Percentiles rank a stretch among this genome's conserved stretches.
Evolutionary conservation across 2,329 filamentous ascomycete genomes (phyloP).

Genomic region (Chaetomium olivaceum): DNA sequence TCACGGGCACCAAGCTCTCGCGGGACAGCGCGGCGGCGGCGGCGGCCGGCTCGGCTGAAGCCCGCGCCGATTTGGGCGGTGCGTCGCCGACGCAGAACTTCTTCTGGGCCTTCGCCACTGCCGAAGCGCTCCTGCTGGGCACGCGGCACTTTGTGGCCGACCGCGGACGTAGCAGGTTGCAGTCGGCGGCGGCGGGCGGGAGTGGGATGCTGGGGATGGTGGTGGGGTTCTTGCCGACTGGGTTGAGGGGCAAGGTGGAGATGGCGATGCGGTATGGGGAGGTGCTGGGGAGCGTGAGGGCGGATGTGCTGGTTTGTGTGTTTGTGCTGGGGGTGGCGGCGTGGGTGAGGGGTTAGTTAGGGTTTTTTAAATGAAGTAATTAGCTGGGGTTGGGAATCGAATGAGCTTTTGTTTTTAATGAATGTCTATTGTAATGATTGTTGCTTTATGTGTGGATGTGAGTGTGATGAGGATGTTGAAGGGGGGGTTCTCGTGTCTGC

Average conservation of each 20-base stretch:
- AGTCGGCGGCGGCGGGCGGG: constrained; percentile 40
- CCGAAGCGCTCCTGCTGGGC: constrained; percentile 71
- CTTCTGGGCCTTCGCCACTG: constrained; percentile 80
- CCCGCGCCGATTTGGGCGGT: neutral
- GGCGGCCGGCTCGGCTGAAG: constrained; percentile 13
- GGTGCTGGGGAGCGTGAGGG: constrained; percentile 70
- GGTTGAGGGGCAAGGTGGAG: constrained; percentile 61
- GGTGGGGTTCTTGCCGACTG: constrained; percentile 65
- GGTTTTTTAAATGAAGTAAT: neutral
- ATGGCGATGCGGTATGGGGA: constrained; percentile 65
- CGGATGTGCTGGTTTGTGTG: constrained; percentile 72
- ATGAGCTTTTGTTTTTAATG: neutral
- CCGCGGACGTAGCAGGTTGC: constrained; percentile 45
- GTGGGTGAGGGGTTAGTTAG: constrained; percentile 42
- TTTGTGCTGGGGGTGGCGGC: constrained; percentile 68
- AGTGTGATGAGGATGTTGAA: no score
- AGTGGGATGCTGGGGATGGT: constrained; percentile 65
- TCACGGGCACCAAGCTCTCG: constrained; percentile 64
- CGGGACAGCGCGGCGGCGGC: constrained; percentile 43
- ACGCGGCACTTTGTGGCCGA: constrained; percentile 68
- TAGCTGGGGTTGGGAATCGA: neutral
- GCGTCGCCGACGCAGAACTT: constrained; percentile 50
- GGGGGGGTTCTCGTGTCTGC: no score
- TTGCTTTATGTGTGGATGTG: neutral
- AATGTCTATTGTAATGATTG: neutral